These are phyloP conservation scores for Malus hybrid DNA, from an alignment of 331 rosid genomes.

Conservation along the genomic window DNA sequence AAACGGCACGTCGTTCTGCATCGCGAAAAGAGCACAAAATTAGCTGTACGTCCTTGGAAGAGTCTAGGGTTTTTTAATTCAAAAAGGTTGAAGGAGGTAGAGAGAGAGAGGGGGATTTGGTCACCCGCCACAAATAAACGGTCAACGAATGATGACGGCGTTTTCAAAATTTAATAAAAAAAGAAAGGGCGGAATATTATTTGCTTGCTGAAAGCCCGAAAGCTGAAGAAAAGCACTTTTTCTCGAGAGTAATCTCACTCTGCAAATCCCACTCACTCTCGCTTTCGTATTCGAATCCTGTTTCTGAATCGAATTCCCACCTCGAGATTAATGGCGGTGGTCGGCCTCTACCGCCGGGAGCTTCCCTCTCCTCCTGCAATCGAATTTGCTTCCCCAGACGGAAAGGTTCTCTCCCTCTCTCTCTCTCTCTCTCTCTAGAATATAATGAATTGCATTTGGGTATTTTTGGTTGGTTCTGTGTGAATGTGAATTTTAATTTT, in stretches of 20 bases:
- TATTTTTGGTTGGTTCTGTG: neutral
- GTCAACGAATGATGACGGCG: neutral
- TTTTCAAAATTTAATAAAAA: neutral
- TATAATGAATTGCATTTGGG: neutral
- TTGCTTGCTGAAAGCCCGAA: neutral
- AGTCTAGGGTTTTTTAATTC: neutral
- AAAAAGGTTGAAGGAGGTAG: neutral
- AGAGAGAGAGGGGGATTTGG: too few species aligned
- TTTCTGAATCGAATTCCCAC: neutral
- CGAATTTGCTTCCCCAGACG: conserved; percentile 64
- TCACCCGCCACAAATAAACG: conserved; percentile 3
- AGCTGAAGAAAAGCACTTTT: neutral
- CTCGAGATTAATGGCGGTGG: conserved; percentile 31
- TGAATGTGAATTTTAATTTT: neutral
- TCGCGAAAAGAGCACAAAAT: too few species aligned
- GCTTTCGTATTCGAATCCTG: too few species aligned
- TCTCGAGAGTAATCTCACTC: neutral
- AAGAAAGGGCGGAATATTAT: neutral
- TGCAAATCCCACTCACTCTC: too few species aligned
- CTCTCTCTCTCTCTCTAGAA: neutral
- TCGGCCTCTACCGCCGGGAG: conserved; percentile 49
- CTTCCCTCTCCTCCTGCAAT: conserved; percentile 71
- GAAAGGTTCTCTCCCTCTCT: conserved; percentile 35
- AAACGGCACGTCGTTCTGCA: too few species aligned
- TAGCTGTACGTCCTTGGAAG: too few species aligned